Evolutionary conservation across 805 yeast genomes (phyloP).

Genomic region (Pichia scutulata): DNA sequence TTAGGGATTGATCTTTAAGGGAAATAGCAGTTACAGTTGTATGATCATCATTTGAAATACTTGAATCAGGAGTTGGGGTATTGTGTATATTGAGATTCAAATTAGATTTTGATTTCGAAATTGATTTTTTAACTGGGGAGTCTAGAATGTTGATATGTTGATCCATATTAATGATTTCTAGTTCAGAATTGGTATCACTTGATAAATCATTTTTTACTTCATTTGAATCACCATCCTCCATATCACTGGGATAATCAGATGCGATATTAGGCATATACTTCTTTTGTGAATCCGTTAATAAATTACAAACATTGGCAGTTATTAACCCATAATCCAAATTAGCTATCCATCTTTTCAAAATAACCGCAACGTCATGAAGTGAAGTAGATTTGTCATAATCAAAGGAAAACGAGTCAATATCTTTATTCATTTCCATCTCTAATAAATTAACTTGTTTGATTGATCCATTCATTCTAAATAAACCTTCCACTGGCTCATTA

Average conservation of each 20-base stretch:
- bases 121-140: background rate
- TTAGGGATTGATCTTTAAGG: background rate
- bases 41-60: background rate
- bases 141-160: background rate
- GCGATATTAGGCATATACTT: background rate
- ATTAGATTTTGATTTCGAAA: background rate
- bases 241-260: constrained; percentile 6
- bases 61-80: background rate
- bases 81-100: background rate
- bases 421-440: constrained; percentile 21
- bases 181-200: background rate
- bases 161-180: background rate
- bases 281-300: background rate
- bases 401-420: constrained; percentile 17
- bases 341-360: constrained; percentile 30
- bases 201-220: background rate
- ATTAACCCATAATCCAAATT: constrained; percentile 26
- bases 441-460: constrained; percentile 26
- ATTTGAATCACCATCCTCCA: constrained; percentile 1
- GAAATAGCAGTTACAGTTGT: background rate
- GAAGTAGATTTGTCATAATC: constrained; percentile 13
- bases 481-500: constrained; percentile 26
- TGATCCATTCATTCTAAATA: constrained; percentile 32
- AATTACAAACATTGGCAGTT: constrained; percentile 17
- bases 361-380: constrained; percentile 30